Base-by-base conservation (phyloP, 2,329 filamentous ascomycete species). In the Metarhizium robertsii region DNA sequence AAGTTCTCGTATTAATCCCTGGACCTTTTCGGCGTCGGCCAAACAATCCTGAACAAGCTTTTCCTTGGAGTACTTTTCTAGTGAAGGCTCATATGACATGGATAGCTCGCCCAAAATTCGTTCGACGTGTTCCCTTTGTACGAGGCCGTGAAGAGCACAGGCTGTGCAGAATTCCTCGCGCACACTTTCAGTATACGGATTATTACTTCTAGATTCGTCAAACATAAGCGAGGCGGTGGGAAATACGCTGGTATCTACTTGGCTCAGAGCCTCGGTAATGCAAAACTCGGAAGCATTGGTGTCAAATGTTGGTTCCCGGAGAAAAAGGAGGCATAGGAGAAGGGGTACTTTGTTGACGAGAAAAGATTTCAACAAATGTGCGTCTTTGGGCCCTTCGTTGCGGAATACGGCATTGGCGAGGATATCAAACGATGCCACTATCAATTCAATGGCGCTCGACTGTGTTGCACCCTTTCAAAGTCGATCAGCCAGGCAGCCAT, bases 361-460 rank as follows among this genome's bases (percentile, higher is more conserved):
- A 66, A 94, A 99, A 0, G 92, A 95, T 40, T 90, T 86, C 53
- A 96, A 78, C 18, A 92, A 73, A 57, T 91, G 86, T 55, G 89
- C 88, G 6, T 78, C 75, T 55, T 76, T 77, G 46, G 72, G 72
- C 0, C 75, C 75, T 59, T 83, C 79, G 47, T 77, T 79, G 6
- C 78, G 83, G 61, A 94, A 89, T 59, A 92, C 88, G 5, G 88
- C 87, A 64, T 95, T 95, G 40, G 91, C 88, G 16, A 99, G 76
- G 5, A 95, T 80, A 63, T 97, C 92, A 65, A 99, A 97, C 0
- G 91, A 86, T 1, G 91, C 90, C 10, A 92, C 80, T 46, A 97
- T 87, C 2, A 97, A 77, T 63, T 96, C 91, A 54, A 90, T 83
- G 0, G 88, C 84, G 48, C 90, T 84, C 13, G 82, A 79, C 68